Base-by-base conservation (phyloP, 2,329 filamentous ascomycete genomes). In the Pestalotiopsis sp. region DNA sequence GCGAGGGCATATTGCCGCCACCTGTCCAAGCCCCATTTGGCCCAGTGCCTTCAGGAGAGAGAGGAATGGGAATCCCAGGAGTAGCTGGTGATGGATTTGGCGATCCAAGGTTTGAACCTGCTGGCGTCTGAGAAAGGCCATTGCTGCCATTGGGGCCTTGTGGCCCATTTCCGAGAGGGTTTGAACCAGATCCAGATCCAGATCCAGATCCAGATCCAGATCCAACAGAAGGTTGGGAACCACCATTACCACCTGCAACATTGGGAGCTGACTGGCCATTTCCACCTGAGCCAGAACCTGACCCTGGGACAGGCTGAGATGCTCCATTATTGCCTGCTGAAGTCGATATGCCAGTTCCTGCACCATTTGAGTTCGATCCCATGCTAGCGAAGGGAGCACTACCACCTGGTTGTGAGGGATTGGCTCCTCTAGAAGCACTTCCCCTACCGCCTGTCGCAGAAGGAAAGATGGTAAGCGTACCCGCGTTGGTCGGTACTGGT, bases 11-110 rank as follows among this genome's bases (percentile, higher is more conserved):
- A 24, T 67, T 59, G 39, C 48, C 66, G 26, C 35, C 38, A 35
- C 66, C 60, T 35, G 60, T 67, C 60, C 66, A 61, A 40, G 24
- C 62, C 5, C 44, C 65, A 30, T 56, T 56, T 10, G 44, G 40
- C 4, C 44, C 57, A 17, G 58, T 67, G n/a, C 66, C 66, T 64
- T 67, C 60, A 13, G 48, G 30, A 4, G 60, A 38, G 30, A 38
- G 66, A 58, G 60, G 52, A 20, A 20, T 24, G 5, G 48, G 52
- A 48, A 56, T 7, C 20, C 62, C 62, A 38, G 62, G 13, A 39
- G 22, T 35, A 24, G 22, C 56, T 14, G 22, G 35, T 17, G 40
- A 57, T 56, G 17, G 26, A 56, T 24, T 24, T n/a, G 62, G 48
- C 3, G 52, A 10, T 26, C 62, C 62, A 30, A 44, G 11, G 35